Evolutionary conservation across 2,329 filamentous ascomycete species (phyloP).

Genomic region (Venturia nashicola): DNA sequence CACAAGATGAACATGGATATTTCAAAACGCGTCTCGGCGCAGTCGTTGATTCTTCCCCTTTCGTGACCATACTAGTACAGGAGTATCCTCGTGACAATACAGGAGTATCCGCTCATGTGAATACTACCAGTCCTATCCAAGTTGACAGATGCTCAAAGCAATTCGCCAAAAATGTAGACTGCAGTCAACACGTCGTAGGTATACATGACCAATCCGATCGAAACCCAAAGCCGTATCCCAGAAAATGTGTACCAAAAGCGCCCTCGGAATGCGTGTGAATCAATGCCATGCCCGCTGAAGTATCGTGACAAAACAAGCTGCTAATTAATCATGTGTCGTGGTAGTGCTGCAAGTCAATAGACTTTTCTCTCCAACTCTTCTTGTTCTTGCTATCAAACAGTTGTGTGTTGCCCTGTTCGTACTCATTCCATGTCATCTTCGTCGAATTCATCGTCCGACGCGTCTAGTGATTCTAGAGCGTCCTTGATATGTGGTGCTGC

Average conservation of each 20-base stretch:
- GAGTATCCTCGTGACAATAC: background rate
- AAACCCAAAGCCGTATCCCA: background rate
- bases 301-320: background rate
- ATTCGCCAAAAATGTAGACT: background rate
- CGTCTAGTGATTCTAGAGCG: constrained; percentile 83
- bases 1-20: background rate
- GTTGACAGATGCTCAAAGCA: background rate
- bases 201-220: background rate
- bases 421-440: constrained; percentile 7
- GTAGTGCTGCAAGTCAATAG: background rate
- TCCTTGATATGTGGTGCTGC: constrained; percentile 92
- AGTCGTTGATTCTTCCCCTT: background rate
- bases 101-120: background rate
- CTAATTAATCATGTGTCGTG: background rate
- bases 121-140: background rate
- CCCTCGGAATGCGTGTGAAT: background rate
- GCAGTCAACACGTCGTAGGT: background rate
- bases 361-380: background rate
- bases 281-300: constrained; percentile 1
- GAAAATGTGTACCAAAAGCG: background rate
- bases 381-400: background rate
- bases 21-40: background rate
- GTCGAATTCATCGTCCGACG: constrained; percentile 43
- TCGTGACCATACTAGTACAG: background rate
- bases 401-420: background rate